Percentiles rank a stretch among this genome's conserved stretches.
These are phyloP conservation scores for Pyrenochaeta sp. DNA, from an alignment of 2,329 filamentous ascomycete genomes.

Conservation along the genomic window DNA sequence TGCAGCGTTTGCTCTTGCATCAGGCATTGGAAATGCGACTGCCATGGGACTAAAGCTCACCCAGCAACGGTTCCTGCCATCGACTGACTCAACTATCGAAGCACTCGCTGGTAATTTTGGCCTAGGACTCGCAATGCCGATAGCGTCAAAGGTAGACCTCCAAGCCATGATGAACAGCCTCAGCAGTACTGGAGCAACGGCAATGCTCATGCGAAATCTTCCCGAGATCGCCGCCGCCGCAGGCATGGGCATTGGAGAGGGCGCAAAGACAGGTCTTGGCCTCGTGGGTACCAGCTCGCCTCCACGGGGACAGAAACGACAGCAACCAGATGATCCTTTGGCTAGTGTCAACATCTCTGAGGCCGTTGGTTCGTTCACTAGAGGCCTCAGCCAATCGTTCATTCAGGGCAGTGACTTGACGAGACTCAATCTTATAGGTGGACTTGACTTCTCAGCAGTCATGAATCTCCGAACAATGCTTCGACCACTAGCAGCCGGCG, in stretches of 20 bases:
- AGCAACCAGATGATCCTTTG: constrained; percentile 10
- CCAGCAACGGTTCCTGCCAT: constrained; percentile 22
- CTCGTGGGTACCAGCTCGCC: constrained; percentile 10
- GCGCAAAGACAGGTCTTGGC: constrained; percentile 32
- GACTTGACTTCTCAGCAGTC: constrained; percentile 6
- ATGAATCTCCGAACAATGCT: constrained; percentile 23
- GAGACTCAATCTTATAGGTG: constrained; percentile 9
- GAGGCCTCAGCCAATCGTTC: constrained; percentile 37
- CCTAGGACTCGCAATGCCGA: constrained; percentile 33
- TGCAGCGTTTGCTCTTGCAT: constrained; percentile 35
- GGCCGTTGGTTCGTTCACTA: constrained; percentile 30
- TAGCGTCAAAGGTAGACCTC: constrained; percentile 32
- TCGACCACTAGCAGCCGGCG: constrained; percentile 33
- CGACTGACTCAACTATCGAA: constrained; percentile 24
- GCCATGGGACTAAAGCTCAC: constrained; percentile 36
- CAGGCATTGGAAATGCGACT: constrained; percentile 39
- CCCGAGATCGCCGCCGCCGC: constrained; percentile 37
- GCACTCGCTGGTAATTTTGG: constrained; percentile 38
- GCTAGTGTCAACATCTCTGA: constrained; percentile 21
- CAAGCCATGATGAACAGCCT: constrained; percentile 22
- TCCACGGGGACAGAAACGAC: constrained; percentile 11
- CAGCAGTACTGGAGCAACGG: constrained; percentile 3
- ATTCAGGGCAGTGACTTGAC: constrained; percentile 28
- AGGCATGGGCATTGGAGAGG: constrained; percentile 38
- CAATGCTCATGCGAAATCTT: constrained; percentile 24